Evolutionary conservation across 352 stramenopile genomes (phyloP).

Genomic region (Pythium aphanidermatum): DNA sequence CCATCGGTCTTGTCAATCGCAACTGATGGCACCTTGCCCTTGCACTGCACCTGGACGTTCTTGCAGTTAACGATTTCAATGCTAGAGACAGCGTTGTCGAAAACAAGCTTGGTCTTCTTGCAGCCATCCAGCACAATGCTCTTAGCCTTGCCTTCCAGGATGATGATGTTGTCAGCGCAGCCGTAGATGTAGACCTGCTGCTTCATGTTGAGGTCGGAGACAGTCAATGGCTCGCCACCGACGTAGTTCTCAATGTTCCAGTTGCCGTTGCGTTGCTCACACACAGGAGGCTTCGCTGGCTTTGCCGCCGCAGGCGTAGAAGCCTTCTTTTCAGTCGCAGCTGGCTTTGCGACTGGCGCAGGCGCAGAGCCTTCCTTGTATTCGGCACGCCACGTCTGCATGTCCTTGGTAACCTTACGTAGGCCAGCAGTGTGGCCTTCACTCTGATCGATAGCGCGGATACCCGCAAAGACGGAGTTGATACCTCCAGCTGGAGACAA

Average conservation of each 20-base stretch:
- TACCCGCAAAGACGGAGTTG: slow-evolving; percentile 85
- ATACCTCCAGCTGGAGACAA: slow-evolving; percentile 47
- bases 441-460: slow-evolving; percentile 86
- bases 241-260: slow-evolving; percentile 97
- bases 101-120: slow-evolving; percentile 94
- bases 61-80: slow-evolving; percentile 98
- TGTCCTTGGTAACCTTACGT: slow-evolving; percentile 95
- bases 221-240: slow-evolving; percentile 66
- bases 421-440: slow-evolving; percentile 90
- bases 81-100: slow-evolving; percentile 94
- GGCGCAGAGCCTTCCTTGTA: slow-evolving; percentile 62
- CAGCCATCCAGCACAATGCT: slow-evolving; percentile 95
- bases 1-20: slow-evolving; percentile 99
- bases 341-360: slow-evolving; percentile 12
- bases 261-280: slow-evolving; percentile 92
- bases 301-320: slow-evolving; percentile 30
- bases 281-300: slow-evolving; percentile 43
- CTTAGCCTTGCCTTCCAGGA: slow-evolving; percentile 97
- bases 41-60: slow-evolving; percentile 93
- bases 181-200: slow-evolving; percentile 96
- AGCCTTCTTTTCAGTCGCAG: slow-evolving; percentile 12
- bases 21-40: slow-evolving; percentile 91
- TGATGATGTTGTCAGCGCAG: slow-evolving; percentile 92
- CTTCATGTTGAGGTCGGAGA: slow-evolving; percentile 91
- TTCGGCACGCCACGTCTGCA: slow-evolving; percentile 96